Base-by-base conservation (phyloP, 768 basidiomycete genomes). In the Tylopilus intermedius region DNA sequence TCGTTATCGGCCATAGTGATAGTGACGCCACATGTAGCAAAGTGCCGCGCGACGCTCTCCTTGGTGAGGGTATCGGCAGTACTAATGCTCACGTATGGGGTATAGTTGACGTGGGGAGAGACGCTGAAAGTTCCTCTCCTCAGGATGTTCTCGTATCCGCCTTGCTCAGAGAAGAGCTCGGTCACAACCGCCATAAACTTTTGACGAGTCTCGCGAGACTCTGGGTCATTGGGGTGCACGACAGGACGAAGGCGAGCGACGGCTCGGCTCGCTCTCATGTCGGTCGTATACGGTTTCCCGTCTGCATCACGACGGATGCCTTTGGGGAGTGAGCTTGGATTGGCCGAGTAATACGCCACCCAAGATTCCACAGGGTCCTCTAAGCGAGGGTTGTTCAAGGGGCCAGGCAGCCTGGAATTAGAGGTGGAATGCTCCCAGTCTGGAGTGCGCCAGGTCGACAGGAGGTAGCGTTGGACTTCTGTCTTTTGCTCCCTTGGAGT, bases 211-310 rank as follows among this genome's bases (percentile, higher is more conserved):
- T 72, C 65, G 18, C 63, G 64, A 44, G 67, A 67, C 10, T 70
- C 71, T 43, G 65, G 54, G 53, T 71, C 69, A 30, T 58, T 66
- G 0, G 63, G 58, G 49, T 68, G 62, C 27, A 71, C 64, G 11
- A 67, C 53, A 2, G 77, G 77, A 37, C 76, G 71, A 26, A 78
- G 74, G n/a, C 74, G 75, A 8, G 77, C 77, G 15, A 78, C 72
- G n/a, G 63, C 71, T 30, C 77, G 72, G 60, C 75, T 77, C 2
- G 77, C 77, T 48, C 67, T 72, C 61, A 78, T 71, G 59, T 78
- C 77, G 6, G 69, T 61, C 38, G 76, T 64, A 58, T 62, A 60
- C 0, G 77, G 77, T 21, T 63, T 65, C 13, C 71, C 69, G 51
- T 66, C 64, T 10, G 63, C 50, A 56, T 74, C 73, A 27, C 68